A percentile compares a stretch with the other conserved stretches of the same genome.
phyloP scores from a whole-genome alignment of 495 filamentous ascomycete genomes.

The Durotheca rogersii region DNA sequence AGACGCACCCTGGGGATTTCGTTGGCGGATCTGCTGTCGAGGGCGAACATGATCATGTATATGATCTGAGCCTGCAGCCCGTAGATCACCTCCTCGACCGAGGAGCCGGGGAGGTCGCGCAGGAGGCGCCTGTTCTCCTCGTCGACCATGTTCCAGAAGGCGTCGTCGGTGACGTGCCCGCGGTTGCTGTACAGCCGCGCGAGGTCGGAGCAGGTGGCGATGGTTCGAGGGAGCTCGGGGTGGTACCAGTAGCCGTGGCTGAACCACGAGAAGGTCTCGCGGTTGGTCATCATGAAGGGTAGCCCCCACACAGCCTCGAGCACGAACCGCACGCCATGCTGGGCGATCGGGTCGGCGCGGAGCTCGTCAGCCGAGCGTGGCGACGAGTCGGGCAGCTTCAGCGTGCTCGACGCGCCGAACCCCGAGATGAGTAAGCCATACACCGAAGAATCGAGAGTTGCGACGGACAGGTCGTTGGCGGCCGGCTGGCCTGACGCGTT shows the following conservation, averaged over 20 bases:
- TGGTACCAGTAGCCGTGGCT: conserved; percentile 27
- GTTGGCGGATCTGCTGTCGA: conserved; percentile 1
- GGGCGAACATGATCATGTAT: conserved; percentile 19
- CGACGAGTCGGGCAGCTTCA: conserved; percentile 1
- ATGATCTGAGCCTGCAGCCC: conserved; percentile 17
- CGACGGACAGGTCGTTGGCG: background rate
- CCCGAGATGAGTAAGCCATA: background rate
- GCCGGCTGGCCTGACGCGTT: background rate
- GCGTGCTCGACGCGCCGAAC: conserved; percentile 12
- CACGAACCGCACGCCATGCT: conserved; percentile 20
- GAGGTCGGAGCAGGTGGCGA: conserved; percentile 16
- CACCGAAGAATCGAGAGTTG: background rate
- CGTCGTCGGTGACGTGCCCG: background rate
- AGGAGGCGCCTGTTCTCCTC: conserved; percentile 19
- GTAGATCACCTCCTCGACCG: conserved; percentile 4
- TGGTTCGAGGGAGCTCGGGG: conserved; percentile 16
- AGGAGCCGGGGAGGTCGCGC: background rate
- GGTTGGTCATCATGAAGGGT: conserved; percentile 20
- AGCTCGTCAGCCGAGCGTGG: conserved; percentile 17
- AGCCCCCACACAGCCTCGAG: conserved; percentile 22
- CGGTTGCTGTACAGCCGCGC: conserved; percentile 6
- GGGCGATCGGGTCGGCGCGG: conserved; percentile 20
- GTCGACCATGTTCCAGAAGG: conserved; percentile 12
- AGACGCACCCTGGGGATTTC: conserved; percentile 12
- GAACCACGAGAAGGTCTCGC: conserved; percentile 25